phyloP scores from a whole-genome alignment of 2,329 filamentous ascomycete species.

The Fusarium odoratissimum region DNA sequence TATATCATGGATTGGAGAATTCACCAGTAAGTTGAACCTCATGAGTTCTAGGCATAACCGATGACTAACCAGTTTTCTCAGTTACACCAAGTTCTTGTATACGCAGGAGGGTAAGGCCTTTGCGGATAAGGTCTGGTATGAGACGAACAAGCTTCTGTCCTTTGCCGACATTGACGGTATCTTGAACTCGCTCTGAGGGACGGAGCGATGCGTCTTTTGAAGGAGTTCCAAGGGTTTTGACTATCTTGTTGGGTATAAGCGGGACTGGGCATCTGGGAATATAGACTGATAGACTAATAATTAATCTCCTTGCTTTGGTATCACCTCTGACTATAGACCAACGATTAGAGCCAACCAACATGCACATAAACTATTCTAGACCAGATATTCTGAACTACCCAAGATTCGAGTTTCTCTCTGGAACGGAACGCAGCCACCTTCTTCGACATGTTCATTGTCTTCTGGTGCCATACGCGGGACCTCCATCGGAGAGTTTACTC shows the following conservation, averaged over 20 bases:
- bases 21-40: constrained; percentile 34
- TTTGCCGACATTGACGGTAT: constrained; percentile 46
- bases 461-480: no score
- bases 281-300: background rate
- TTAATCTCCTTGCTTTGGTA: background rate
- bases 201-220: background rate
- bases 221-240: no score
- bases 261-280: accelerated
- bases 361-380: background rate
- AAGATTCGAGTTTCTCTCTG: background rate
- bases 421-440: background rate
- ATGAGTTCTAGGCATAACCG: no score
- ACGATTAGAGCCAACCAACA: background rate
- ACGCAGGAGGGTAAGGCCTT: constrained; percentile 49
- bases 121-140: constrained; percentile 53
- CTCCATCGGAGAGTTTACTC: background rate
- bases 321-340: background rate
- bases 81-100: constrained; percentile 43
- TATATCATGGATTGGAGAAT: constrained; percentile 44
- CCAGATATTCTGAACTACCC: accelerated
- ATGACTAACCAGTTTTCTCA: no score
- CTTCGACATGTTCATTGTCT: background rate
- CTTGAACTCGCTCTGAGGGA: constrained; percentile 17
- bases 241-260: no score
- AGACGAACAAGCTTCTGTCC: constrained; percentile 51